phyloP scores from a whole-genome alignment of 352 stramenopile species.

The Phytophthora fragariae region DNA sequence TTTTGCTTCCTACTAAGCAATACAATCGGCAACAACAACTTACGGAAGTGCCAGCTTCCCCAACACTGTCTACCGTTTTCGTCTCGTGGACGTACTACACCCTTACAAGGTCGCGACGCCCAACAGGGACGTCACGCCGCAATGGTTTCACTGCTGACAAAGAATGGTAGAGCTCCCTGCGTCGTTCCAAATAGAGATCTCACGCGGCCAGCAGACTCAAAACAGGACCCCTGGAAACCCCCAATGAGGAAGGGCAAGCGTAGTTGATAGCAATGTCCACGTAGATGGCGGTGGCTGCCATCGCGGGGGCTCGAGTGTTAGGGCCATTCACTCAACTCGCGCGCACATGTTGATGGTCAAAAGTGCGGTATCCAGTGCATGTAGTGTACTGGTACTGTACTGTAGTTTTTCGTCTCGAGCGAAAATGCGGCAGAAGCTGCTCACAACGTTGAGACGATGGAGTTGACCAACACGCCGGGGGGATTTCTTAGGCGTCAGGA shows the following conservation, averaged over 20 bases:
- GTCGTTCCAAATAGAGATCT: not conserved
- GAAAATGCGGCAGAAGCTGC: not conserved
- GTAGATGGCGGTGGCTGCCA: no score
- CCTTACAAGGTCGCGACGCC: constrained; percentile 26
- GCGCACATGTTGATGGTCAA: no score
- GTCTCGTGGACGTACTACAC: constrained; percentile 29
- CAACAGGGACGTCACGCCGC: constrained; percentile 24
- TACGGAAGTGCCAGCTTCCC: constrained; percentile 30
- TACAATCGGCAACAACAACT: constrained; percentile 9
- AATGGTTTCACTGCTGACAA: constrained; percentile 14
- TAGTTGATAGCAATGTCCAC: no score
- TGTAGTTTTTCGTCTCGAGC: not conserved
- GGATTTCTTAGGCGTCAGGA: constrained; percentile 40
- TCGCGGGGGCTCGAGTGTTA: no score
- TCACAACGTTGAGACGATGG: constrained; percentile 13
- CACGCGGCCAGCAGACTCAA: no score
- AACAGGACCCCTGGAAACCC: no score
- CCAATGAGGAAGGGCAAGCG: no score
- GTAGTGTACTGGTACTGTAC: no score
- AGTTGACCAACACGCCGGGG: not conserved
- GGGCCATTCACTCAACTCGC: no score
- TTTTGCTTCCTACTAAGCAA: constrained; percentile 12
- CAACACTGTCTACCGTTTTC: constrained; percentile 17
- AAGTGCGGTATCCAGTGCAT: no score
- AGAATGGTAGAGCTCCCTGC: constrained; percentile 8